Percentiles rank a stretch among this genome's conserved stretches.
These are phyloP conservation scores for Eucalyptus curtisii DNA, from an alignment of 345 rosid species.

Conservation along the genomic window DNA sequence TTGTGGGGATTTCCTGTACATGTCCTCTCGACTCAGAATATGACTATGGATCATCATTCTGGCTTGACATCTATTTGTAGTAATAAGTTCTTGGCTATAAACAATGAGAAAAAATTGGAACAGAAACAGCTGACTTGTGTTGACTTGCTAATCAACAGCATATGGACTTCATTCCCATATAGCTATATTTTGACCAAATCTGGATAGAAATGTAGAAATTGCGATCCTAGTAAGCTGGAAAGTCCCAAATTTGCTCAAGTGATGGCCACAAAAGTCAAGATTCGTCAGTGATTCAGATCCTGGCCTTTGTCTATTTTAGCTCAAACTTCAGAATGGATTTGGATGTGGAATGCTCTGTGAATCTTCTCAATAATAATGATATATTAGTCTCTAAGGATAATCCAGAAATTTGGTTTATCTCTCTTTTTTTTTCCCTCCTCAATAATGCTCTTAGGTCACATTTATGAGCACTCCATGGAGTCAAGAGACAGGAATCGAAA, in stretches of 20 bases:
- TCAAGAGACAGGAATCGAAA: not conserved
- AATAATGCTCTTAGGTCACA: not conserved
- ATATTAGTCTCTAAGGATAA: not conserved
- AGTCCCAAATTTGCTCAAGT: not conserved
- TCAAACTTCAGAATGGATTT: not conserved
- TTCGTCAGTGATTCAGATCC: not conserved
- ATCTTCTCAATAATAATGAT: not conserved
- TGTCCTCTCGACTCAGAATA: not conserved
- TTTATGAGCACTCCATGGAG: not conserved
- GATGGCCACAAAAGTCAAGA: not conserved
- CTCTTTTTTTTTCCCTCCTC: not conserved
- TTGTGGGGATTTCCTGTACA: not conserved
- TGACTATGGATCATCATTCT: not conserved
- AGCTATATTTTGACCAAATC: not conserved
- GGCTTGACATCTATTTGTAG: not conserved
- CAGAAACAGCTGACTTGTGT: not conserved
- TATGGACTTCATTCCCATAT: not conserved
- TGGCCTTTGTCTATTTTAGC: not conserved
- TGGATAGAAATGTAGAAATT: not conserved
- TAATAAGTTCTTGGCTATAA: not conserved
- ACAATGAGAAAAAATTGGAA: not conserved
- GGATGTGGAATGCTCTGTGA: not conserved
- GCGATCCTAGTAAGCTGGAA: not conserved
- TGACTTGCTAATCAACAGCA: not conserved
- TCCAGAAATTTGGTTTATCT: not conserved